Base-by-base conservation (phyloP, 345 rosid genomes). In the Carallia brachiata region DNA sequence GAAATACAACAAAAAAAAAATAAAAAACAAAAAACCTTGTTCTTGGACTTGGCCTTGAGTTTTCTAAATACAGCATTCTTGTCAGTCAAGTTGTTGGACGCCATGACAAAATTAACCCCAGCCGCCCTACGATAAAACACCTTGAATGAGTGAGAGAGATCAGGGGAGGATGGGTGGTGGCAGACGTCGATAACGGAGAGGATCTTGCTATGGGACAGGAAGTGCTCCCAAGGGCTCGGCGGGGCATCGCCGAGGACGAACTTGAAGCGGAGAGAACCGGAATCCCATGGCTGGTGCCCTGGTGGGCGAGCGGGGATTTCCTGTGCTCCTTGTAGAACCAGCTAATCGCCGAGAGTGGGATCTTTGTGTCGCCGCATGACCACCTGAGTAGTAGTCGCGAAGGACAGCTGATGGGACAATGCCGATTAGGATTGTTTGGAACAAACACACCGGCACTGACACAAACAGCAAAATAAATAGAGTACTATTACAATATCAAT, bases 221-320 rank as follows among this genome's bases (percentile, higher is more conserved):
- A 95, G 77, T 95, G 96, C 66, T 95, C 99, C 99, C 99, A 95
- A n/a, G 98, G 99, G 75, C 91, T 85, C 5, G 99, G 90, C 27
- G 97, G 97, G 27, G 90, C 79, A 17, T 97, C 99, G 52, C 97
- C 99, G 53, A 95, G 89, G 50, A 95, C 73, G 81, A 90, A 92
- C 69, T 88, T 89, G 83, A 95, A 95, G 57, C 90, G 91, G n/a
- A 95, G 93, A 32, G 89, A 85, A 17, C 99, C 97, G 18, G 91
- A 77, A 2, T 90, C 99, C 97, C 97, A 95, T 0, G 99, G 99
- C 83, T 90, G 97, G 67, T 89, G 65, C 8, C n/a, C n/a, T n/a
- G n/a, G n/a, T n/a, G n/a, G n/a, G 92, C 66, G 72, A 95, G 92
- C 18, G 97, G 97, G 9, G 99, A 95, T 72, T 95, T 95, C 88